A percentile compares a stretch with the other conserved stretches of the same genome.
phyloP scores from a whole-genome alignment of 164 flowering plant genomes.

The Hamamelis virginiana region DNA sequence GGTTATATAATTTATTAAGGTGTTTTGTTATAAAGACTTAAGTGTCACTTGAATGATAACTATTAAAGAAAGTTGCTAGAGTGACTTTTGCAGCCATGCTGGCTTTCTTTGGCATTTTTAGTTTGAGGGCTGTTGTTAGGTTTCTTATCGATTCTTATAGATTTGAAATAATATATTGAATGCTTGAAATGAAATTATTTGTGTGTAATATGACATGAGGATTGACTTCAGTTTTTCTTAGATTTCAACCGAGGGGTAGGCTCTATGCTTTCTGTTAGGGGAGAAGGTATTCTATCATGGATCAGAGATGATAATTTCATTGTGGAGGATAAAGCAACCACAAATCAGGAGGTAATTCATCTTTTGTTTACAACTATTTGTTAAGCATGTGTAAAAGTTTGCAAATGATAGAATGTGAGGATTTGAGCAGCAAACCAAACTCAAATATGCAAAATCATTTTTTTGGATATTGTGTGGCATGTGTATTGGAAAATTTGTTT shows the following conservation, averaged over 20 bases:
- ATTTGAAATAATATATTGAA: not conserved
- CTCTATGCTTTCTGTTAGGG: slow-evolving; percentile 64
- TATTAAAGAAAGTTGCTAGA: no score
- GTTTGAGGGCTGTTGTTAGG: no score
- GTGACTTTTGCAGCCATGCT: no score
- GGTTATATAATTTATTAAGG: no score
- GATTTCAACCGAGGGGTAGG: slow-evolving; percentile 52
- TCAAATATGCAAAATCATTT: no score
- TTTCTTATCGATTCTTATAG: no score
- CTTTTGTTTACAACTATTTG: not conserved
- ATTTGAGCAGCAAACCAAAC: not conserved
- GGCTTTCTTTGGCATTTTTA: no score
- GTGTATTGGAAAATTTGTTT: no score
- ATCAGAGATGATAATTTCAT: slow-evolving; percentile 54
- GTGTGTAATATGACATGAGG: not conserved
- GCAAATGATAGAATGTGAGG: not conserved
- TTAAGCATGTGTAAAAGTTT: not conserved
- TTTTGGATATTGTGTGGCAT: no score
- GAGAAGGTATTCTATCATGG: slow-evolving; percentile 58
- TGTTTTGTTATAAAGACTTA: no score
- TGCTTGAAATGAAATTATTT: not conserved
- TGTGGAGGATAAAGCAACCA: slow-evolving; percentile 51
- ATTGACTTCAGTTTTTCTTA: slow-evolving; percentile 24
- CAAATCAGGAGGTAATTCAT: slow-evolving; percentile 46
- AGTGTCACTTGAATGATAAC: no score